Conservation (phyloP, 1,284 basidiomycete species). For the Irpex rosettiformis region DNA sequence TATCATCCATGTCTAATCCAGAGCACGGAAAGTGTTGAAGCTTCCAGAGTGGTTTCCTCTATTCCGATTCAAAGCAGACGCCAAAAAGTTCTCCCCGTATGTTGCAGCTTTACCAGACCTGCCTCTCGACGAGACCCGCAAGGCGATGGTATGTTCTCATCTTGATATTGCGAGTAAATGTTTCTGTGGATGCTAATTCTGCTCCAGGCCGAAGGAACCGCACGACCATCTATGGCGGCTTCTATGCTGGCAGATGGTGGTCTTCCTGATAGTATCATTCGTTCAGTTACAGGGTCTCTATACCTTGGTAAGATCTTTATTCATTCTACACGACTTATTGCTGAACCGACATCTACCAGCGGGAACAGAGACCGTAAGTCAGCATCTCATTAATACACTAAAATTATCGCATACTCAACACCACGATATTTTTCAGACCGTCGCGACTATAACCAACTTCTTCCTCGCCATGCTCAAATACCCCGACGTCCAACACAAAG, state of each 20-base stretch:
- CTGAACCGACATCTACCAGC: slow-evolving; percentile 9
- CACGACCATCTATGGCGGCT: background rate
- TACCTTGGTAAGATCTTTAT: slow-evolving; percentile 14
- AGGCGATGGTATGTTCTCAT: background rate
- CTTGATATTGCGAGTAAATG: background rate
- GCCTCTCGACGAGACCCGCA: background rate
- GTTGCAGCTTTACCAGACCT: background rate
- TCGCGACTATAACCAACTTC: slow-evolving; percentile 18
- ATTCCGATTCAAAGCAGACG: background rate
- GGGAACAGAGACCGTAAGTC: slow-evolving; percentile 19
- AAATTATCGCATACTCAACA: background rate
- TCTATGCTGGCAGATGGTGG: slow-evolving; percentile 1
- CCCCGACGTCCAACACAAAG: slow-evolving; percentile 28
- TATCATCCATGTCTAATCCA: background rate
- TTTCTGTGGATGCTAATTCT: background rate
- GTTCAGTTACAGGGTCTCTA: slow-evolving; percentile 13
- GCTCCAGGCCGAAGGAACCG: background rate
- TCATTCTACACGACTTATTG: background rate
- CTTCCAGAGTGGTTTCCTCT: background rate
- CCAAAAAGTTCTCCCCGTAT: background rate
- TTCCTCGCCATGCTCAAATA: slow-evolving; percentile 28
- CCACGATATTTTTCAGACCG: slow-evolving; percentile 10
- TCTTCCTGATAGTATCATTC: slow-evolving; percentile 13
- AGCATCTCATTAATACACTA: background rate
- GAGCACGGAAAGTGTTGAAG: background rate